Conservation (phyloP, 176 grass and related monocot genomes). For the Musa troglodytarum region DNA sequence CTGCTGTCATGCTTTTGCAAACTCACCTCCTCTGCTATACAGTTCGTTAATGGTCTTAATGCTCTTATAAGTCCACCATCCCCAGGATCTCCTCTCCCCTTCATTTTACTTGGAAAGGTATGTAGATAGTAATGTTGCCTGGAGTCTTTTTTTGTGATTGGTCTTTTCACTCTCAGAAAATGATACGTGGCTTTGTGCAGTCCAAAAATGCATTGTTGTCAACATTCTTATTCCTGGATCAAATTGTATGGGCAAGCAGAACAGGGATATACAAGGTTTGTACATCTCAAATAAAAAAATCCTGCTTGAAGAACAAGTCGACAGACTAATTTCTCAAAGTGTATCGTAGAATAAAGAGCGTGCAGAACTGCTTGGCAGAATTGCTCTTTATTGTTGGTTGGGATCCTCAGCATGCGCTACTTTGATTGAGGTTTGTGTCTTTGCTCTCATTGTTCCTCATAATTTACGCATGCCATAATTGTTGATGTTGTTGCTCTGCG, state of each 20-base stretch:
- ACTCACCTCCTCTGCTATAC: slow-evolving; percentile 2
- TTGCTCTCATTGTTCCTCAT: no score
- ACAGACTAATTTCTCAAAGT: background rate
- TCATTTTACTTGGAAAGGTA: slow-evolving; percentile 84
- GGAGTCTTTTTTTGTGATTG: background rate
- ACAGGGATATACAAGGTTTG: slow-evolving; percentile 62
- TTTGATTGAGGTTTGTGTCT: slow-evolving; percentile 40
- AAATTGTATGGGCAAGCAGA: slow-evolving; percentile 78
- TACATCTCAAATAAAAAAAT: background rate
- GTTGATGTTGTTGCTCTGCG: background rate
- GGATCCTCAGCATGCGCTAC: slow-evolving; percentile 43
- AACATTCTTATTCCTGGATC: slow-evolving; percentile 84
- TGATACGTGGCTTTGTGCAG: slow-evolving; percentile 23
- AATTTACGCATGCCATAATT: background rate
- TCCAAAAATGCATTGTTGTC: slow-evolving; percentile 76
- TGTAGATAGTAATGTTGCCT: background rate
- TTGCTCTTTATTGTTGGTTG: slow-evolving; percentile 74
- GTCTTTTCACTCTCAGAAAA: background rate
- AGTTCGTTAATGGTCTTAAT: slow-evolving; percentile 89
- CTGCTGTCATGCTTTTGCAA: background rate
- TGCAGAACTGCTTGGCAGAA: slow-evolving; percentile 32
- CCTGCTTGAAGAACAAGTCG: background rate
- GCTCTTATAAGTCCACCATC: slow-evolving; percentile 61
- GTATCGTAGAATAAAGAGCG: slow-evolving; percentile 48
- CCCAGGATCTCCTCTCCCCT: slow-evolving; percentile 56